These are phyloP conservation scores for Blastobotrys indianensis DNA, from an alignment of 1,139 yeast genomes.

Conservation along the genomic window DNA sequence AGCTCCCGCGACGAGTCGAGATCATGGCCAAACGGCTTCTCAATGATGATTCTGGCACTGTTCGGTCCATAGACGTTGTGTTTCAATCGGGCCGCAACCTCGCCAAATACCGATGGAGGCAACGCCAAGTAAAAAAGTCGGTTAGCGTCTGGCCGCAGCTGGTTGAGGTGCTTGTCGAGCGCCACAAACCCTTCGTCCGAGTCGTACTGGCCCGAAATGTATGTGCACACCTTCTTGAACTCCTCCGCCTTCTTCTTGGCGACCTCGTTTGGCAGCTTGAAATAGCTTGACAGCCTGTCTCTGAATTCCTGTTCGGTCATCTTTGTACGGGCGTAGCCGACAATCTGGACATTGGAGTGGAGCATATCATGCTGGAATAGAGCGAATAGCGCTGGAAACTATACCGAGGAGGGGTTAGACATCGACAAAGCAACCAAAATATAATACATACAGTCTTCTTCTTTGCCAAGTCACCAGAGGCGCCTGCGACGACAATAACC, in stretches of 20 bases:
- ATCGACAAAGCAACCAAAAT: background rate
- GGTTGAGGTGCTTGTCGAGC: conserved; percentile 50
- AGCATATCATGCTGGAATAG: conserved; percentile 70
- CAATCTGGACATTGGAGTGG: conserved; percentile 62
- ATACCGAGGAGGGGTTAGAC: background rate
- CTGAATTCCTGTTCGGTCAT: conserved; percentile 62
- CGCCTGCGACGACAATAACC: conserved; percentile 84
- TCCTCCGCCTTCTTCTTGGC: conserved; percentile 46
- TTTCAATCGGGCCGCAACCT: conserved; percentile 71
- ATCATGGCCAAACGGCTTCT: conserved; percentile 97
- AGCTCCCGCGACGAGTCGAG: conserved; percentile 68
- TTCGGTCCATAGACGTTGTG: conserved; percentile 61
- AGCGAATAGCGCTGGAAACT: conserved; percentile 40
- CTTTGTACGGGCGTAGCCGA: conserved; percentile 89
- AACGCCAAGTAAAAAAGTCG: conserved; percentile 87
- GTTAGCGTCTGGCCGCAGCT: conserved; percentile 51
- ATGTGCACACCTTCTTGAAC: conserved; percentile 60
- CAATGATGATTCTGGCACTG: conserved; percentile 76
- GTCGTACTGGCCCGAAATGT: conserved; percentile 77
- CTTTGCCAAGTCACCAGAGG: conserved; percentile 95
- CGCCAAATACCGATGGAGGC: conserved; percentile 87
- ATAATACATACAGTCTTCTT: conserved; percentile 70
- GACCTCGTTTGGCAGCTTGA: conserved; percentile 52
- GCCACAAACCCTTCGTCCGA: conserved; percentile 61
- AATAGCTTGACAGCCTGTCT: conserved; percentile 55